Evolutionary conservation across 2,329 filamentous ascomycete genomes (phyloP).

Genomic region (Nothopassalora personata): DNA sequence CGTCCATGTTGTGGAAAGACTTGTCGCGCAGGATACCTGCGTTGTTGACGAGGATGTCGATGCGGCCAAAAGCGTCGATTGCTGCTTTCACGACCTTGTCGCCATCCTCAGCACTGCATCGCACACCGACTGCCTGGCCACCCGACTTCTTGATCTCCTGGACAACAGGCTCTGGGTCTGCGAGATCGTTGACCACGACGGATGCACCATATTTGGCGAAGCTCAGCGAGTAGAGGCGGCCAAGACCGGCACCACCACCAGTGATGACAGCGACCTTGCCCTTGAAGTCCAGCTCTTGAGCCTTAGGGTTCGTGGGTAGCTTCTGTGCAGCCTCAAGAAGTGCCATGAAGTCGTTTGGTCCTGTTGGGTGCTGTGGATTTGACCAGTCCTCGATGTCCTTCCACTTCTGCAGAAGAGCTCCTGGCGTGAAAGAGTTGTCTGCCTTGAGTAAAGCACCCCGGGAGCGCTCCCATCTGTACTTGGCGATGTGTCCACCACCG

Average conservation of each 20-base stretch:
- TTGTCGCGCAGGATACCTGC: constrained; percentile 97
- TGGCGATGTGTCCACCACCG: constrained; percentile 85
- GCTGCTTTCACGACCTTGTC: constrained; percentile 86
- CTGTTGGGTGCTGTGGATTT: constrained; percentile 72
- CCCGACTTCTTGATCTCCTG: constrained; percentile 86
- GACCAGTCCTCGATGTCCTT: constrained; percentile 81
- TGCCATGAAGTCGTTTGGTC: constrained; percentile 80
- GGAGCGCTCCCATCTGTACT: constrained; percentile 91
- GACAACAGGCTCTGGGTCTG: constrained; percentile 84
- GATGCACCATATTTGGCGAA: constrained; percentile 80
- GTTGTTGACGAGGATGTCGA: constrained; percentile 97
- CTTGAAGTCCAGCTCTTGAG: constrained; percentile 71
- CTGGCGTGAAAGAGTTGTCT: constrained; percentile 80
- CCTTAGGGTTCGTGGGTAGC: constrained; percentile 64
- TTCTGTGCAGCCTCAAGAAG: constrained; percentile 80
- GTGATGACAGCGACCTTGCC: constrained; percentile 84
- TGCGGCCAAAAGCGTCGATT: constrained; percentile 86
- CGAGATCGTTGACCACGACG: constrained; percentile 93
- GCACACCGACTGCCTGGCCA: constrained; percentile 86
- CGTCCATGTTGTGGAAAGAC: constrained; percentile 96
- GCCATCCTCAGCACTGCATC: constrained; percentile 88
- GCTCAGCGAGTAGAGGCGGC: constrained; percentile 80
- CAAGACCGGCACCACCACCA: constrained; percentile 83
- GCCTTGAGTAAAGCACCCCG: constrained; percentile 84
- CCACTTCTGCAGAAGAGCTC: constrained; percentile 86